Evolutionary conservation across 768 basidiomycete species (phyloP).

Genomic region (Russula vinacea): DNA sequence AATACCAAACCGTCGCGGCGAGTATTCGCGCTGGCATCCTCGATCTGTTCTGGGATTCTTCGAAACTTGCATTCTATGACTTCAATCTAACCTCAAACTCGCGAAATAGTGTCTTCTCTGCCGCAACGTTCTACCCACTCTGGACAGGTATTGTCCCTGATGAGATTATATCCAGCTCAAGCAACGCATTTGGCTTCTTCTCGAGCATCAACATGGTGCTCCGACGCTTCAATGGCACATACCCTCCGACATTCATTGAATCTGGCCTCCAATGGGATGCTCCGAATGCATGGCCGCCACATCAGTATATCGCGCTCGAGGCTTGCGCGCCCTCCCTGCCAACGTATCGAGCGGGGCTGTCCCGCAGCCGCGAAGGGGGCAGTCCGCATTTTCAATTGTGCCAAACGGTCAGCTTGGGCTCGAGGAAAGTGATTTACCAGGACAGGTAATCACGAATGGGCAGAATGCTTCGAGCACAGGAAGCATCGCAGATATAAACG

Average conservation of each 20-base stretch:
- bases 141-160: slow-evolving; percentile 85
- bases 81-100: slow-evolving; percentile 71
- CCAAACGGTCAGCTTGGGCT: slow-evolving; percentile 81
- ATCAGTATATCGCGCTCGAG: slow-evolving; percentile 75
- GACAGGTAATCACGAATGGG: slow-evolving; percentile 52
- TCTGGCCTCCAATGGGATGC: slow-evolving; percentile 86
- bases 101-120: slow-evolving; percentile 64
- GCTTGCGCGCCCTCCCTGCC: slow-evolving; percentile 73
- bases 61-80: slow-evolving; percentile 87
- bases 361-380: slow-evolving; percentile 48
- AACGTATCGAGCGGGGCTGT: slow-evolving; percentile 60
- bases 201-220: slow-evolving; percentile 72
- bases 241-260: slow-evolving; percentile 73
- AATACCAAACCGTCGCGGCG: slow-evolving; percentile 56
- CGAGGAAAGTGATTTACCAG: slow-evolving; percentile 63
- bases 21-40: slow-evolving; percentile 66
- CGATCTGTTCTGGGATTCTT: slow-evolving; percentile 82
- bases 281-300: slow-evolving; percentile 88
- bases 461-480: slow-evolving; percentile 53
- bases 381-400: slow-evolving; percentile 65
- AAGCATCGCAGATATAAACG: slow-evolving; percentile 59
- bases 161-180: slow-evolving; percentile 55
- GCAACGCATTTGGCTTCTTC: slow-evolving; percentile 70
- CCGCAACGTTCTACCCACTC: slow-evolving; percentile 76
- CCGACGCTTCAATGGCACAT: slow-evolving; percentile 84